Conservation (phyloP, 371 early-diverging fungal species). For the Apophysomyces elegans region DNA sequence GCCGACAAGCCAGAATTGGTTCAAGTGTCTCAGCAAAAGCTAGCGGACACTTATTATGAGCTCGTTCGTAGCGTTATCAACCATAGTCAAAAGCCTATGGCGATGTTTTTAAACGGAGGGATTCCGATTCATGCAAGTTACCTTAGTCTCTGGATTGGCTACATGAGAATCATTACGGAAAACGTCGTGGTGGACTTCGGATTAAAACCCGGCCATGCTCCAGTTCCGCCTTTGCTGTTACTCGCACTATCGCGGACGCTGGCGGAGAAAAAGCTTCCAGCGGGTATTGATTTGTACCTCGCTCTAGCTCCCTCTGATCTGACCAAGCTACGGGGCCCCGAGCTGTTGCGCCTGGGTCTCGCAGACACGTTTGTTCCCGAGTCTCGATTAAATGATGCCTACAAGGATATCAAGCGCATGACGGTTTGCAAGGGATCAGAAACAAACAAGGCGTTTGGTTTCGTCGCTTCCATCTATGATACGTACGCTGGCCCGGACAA, state of each 20-base stretch:
- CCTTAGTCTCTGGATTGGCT: conserved; percentile 36
- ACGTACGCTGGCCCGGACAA: conserved; percentile 63
- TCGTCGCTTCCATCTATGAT: conserved; percentile 47
- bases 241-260: conserved; percentile 27
- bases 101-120: conserved; percentile 48
- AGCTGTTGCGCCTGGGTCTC: conserved; percentile 51
- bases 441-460: conserved; percentile 46
- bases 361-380: conserved; percentile 62
- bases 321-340: conserved; percentile 53
- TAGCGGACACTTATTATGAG: conserved; percentile 25
- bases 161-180: conserved; percentile 55
- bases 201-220: conserved; percentile 33
- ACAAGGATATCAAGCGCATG: conserved; percentile 34
- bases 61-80: conserved; percentile 10
- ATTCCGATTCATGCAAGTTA: conserved; percentile 48
- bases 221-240: conserved; percentile 43
- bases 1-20: conserved; percentile 12
- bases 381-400: conserved; percentile 42
- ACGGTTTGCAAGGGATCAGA: conserved; percentile 53
- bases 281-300: conserved; percentile 50
- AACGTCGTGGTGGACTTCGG: conserved; percentile 40
- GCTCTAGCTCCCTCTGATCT: conserved; percentile 53
- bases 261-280: conserved; percentile 29
- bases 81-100: conserved; percentile 30
- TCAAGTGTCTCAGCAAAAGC: conserved; percentile 19